Conservation (phyloP, 23 red algal species). For the Agarophyton chilense region DNA sequence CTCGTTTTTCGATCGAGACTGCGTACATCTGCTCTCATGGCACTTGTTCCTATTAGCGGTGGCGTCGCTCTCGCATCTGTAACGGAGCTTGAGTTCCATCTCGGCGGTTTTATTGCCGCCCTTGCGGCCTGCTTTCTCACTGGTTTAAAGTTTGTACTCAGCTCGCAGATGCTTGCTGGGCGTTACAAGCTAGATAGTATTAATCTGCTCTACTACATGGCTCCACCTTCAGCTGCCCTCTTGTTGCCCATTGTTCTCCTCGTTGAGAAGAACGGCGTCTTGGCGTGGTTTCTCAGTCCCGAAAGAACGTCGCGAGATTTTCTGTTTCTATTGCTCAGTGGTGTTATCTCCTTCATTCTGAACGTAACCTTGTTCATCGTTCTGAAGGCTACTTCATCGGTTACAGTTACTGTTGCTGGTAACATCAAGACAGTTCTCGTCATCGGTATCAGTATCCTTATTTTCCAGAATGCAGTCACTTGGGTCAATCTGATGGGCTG, state of each 20-base stretch:
- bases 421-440: conserved; percentile 89
- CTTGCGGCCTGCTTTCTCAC: conserved; percentile 84
- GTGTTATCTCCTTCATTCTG: conserved; percentile 71
- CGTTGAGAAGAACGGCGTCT: conserved; percentile 41
- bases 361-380: conserved; percentile 87
- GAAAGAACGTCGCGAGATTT: conserved; percentile 34
- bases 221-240: conserved; percentile 69
- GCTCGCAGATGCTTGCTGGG: conserved; percentile 70
- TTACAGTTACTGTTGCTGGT: conserved; percentile 88
- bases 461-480: conserved; percentile 83
- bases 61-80: conserved; percentile 83
- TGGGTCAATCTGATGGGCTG: conserved; percentile 78
- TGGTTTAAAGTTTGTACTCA: conserved; percentile 85
- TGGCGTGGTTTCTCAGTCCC: conserved; percentile 46
- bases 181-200: conserved; percentile 76
- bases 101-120: conserved; percentile 92
- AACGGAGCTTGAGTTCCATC: conserved; percentile 85
- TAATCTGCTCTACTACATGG: conserved; percentile 78
- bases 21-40: conserved; percentile 63
- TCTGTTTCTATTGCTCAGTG: conserved; percentile 52
- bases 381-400: conserved; percentile 80
- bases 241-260: conserved; percentile 52
- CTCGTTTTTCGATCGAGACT: conserved; percentile 70
- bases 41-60: conserved; percentile 83
- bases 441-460: conserved; percentile 75